phyloP scores from a whole-genome alignment of 495 filamentous ascomycete genomes.

The Penicillium samsonianum region DNA sequence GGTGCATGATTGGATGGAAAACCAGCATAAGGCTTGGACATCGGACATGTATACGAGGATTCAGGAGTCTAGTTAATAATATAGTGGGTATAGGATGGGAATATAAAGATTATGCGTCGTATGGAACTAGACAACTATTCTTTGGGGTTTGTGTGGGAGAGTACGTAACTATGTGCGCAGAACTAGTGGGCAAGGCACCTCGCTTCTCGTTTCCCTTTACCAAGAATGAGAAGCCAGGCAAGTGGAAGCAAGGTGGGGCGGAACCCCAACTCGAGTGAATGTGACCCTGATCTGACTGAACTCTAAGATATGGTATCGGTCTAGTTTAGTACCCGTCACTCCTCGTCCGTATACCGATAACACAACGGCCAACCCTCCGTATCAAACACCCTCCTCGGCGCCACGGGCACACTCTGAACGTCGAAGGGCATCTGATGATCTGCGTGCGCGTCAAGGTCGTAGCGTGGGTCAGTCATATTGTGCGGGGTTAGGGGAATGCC shows the following conservation, averaged over 20 bases:
- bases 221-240: too few species aligned
- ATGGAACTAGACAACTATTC: too few species aligned
- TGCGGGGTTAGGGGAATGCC: neutral
- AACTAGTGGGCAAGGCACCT: too few species aligned
- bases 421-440: neutral
- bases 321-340: neutral
- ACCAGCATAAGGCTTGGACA: neutral
- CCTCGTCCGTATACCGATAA: neutral
- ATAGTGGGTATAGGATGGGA: neutral
- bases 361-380: neutral
- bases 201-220: too few species aligned
- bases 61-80: neutral
- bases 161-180: too few species aligned
- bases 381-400: neutral
- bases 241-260: too few species aligned
- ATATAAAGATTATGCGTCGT: too few species aligned
- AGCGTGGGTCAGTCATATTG: neutral
- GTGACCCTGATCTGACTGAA: neutral
- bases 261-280: too few species aligned
- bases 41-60: neutral
- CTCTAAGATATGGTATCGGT: neutral
- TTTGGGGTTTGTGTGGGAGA: too few species aligned
- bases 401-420: neutral
- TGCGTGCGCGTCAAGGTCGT: neutral
- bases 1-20: conserved; percentile 1